Conservation (phyloP, 306 rosid species). For the Rosa multiflora region DNA sequence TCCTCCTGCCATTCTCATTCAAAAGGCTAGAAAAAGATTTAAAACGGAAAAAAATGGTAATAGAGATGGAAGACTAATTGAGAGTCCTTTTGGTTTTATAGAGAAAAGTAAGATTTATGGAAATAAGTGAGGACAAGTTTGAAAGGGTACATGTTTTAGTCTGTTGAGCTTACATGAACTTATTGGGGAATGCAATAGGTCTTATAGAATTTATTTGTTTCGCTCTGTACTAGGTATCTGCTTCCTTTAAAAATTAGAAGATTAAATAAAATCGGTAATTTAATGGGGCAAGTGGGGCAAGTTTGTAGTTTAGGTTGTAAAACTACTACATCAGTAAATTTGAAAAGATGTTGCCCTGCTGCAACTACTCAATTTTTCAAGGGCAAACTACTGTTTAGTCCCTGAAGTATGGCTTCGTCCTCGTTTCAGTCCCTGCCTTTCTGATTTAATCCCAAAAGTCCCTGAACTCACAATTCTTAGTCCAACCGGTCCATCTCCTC, state of each 20-base stretch:
- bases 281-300: neutral
- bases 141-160: neutral
- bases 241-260: neutral
- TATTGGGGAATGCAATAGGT: slow-evolving; percentile 4
- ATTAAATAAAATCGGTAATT: neutral
- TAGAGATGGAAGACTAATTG: neutral
- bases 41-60: neutral
- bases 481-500: too few species aligned
- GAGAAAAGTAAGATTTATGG: neutral
- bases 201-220: neutral
- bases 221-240: neutral
- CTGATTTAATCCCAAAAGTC: too few species aligned
- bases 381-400: too few species aligned
- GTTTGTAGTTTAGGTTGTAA: neutral
- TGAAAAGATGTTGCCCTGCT: neutral
- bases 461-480: too few species aligned
- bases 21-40: neutral
- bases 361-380: neutral
- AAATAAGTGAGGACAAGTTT: neutral
- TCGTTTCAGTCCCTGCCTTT: too few species aligned
- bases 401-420: too few species aligned
- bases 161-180: slow-evolving; percentile 5
- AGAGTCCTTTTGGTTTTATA: neutral
- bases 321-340: neutral
- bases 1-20: neutral